Conservation (phyloP, 176 grass and related monocot species). For the Metroxylon sagu region DNA sequence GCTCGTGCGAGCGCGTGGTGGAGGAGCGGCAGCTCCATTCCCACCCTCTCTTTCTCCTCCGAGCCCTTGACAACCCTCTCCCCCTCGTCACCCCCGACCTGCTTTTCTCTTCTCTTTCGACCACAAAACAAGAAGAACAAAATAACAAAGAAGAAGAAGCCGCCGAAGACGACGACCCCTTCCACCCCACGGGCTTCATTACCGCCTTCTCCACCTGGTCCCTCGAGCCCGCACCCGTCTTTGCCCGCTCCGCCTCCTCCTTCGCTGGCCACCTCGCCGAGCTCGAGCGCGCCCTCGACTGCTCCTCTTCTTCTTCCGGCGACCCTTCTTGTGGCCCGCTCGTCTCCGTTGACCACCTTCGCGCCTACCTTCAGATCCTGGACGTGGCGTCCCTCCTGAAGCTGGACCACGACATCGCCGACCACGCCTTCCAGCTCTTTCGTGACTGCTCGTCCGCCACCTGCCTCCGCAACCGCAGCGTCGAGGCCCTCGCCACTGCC, state of each 20-base stretch:
- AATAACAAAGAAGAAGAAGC: too few species aligned
- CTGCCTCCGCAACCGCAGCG: slow-evolving; percentile 84
- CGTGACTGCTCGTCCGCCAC: slow-evolving; percentile 75
- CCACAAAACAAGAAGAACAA: background rate
- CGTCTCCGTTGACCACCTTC: slow-evolving; percentile 80
- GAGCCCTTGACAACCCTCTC: slow-evolving; percentile 50
- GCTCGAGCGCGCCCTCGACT: slow-evolving; percentile 74
- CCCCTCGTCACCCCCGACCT: slow-evolving; percentile 84
- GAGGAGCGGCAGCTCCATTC: slow-evolving; percentile 66
- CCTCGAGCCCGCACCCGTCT: slow-evolving; percentile 69
- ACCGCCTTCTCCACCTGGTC: slow-evolving; percentile 95
- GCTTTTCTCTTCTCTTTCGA: slow-evolving; percentile 11
- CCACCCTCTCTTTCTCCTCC: slow-evolving; percentile 79
- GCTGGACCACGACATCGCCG: slow-evolving; percentile 73
- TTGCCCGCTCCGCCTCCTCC: slow-evolving; percentile 65
- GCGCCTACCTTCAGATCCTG: slow-evolving; percentile 94
- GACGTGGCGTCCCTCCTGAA: slow-evolving; percentile 83
- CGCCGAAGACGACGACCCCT: slow-evolving; percentile 50
- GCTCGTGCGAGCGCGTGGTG: slow-evolving; percentile 63
- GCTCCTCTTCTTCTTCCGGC: slow-evolving; percentile 36
- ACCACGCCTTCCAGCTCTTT: slow-evolving; percentile 94
- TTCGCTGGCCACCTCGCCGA: slow-evolving; percentile 93
- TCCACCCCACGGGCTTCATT: slow-evolving; percentile 80
- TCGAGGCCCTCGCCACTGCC: slow-evolving; percentile 85
- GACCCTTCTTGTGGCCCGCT: slow-evolving; percentile 53